A percentile compares a stretch with the other conserved stretches of the same genome.
phyloP scores from a whole-genome alignment of 345 rosid species.

The Turnera subulata region DNA sequence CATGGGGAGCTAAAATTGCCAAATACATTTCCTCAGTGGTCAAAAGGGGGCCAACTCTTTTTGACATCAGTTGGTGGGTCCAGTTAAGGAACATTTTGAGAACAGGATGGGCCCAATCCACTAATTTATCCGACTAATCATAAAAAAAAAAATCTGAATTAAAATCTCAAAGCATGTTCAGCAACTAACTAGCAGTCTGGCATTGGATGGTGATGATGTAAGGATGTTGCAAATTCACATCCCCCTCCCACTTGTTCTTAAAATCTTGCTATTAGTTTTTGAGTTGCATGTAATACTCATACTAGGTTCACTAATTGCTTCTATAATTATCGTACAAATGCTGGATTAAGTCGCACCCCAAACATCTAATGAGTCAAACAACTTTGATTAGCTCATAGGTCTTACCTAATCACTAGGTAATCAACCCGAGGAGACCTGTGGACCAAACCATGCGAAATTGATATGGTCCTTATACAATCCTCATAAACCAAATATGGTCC shows the following conservation, averaged over 20 bases:
- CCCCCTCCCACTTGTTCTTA: too few species aligned
- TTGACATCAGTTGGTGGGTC: not conserved
- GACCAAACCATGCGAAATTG: too few species aligned
- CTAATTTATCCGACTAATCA: not conserved
- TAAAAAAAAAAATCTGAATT: not conserved
- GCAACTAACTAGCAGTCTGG: not conserved
- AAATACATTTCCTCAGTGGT: not conserved
- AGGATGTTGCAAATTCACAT: too few species aligned
- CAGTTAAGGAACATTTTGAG: not conserved
- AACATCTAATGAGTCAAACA: too few species aligned
- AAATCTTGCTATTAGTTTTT: too few species aligned
- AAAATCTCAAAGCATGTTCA: not conserved
- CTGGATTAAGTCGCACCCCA: conserved; percentile 1
- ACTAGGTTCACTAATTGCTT: too few species aligned
- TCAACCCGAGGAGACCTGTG: too few species aligned
- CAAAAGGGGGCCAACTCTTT: not conserved
- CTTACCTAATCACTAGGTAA: not conserved
- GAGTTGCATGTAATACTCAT: too few species aligned
- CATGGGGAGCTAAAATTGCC: not conserved
- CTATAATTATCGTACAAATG: not conserved
- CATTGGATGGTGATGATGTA: not conserved
- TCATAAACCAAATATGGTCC: too few species aligned
- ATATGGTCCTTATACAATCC: too few species aligned
- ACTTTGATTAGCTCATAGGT: too few species aligned
- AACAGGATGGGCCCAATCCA: not conserved